Evolutionary conservation across 2,329 filamentous ascomycete genomes (phyloP), one percentile per base, ranked within the genome.

Genomic region (Cercospora nicotianae): DNA sequence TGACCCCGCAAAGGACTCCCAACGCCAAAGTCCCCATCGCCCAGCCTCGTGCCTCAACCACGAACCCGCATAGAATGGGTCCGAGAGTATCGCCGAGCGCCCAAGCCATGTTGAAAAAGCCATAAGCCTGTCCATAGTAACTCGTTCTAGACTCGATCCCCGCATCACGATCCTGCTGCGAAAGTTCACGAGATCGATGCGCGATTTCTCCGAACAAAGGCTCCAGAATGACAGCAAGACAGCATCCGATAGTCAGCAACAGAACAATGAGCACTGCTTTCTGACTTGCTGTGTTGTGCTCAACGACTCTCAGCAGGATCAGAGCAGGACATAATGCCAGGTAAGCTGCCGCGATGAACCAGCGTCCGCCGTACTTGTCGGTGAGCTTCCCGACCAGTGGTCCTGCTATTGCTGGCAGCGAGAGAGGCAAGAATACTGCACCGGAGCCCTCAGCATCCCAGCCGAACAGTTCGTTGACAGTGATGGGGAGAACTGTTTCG

Each of bases 51-150:
- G 55, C 63, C 28, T 75, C 66, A 8, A 70, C 67, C 8, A 75
- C 65, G 45, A 74, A 62, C 1, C 73, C 75, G 10, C 68, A 72
- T 68, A 72, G 65, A 5, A 76, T 16, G 12, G 74, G 75, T 7
- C 75, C 74, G 9, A 74, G 58, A 28, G 71, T 69, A 55, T 70
- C 68, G 1, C 75, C 74, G 13, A 66, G 63, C 5, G 69, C 68
- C 73, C 73, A 76, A 1, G 71, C 74, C 62, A 75, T 70, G 55
- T 75, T 76, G 55, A 75, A 75, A 20, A 74, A 64, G 12, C 70
- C 86, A 74, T 89, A 89, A 0, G 86, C 86, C 72, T 88, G 84
- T 7, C 86, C 87, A 39, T 74, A 74, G 10, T 69, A 70, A 12
- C 72, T 68, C 18, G 51, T 45, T 39, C 33, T 60, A 33, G 63